Evolutionary conservation across 768 basidiomycete species (phyloP), one percentile per base, ranked within the genome.

Genomic region (Scleroderma bovista): DNA sequence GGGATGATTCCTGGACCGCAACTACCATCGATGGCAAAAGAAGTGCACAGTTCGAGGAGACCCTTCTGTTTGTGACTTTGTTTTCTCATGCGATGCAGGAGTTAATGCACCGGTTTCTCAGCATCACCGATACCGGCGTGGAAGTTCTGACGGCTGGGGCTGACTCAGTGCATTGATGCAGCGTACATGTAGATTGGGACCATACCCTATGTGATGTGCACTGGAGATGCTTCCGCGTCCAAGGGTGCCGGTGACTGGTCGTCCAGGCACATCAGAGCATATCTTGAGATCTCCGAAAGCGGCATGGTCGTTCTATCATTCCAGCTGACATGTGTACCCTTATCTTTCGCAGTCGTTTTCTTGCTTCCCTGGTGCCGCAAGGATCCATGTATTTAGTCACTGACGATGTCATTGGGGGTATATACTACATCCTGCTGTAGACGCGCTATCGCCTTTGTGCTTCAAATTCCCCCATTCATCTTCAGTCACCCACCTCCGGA

Each of bases 11-110:
- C 62, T 98, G 95, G 95, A 98, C 95, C 3, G 92, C 94, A 1
- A 91, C 87, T 19, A 99, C 96, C 5, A 68, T 78, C 12, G 95
- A 97, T 68, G 95, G 93, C 20, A 88, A 87, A 65, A 75, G 79
- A 49, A 93, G 90, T 52, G 96, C 96, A 1, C 96, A 99, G 62
- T 99, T 97, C 63, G 96, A 99, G 66, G 96, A 99, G 61, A 97
- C 95, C 1, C 72, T 99, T 32, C 68, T 99, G 93, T 94, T 61
- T 59, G 92, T 79, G 34, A 44, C 19, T 15, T 44, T 15, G 48
- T 46, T 38, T 56, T 38, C 57, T 38, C 33, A 32, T 40, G 42
- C 22, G 33, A 39, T 45, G 23, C 43, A 45, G 34, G 22, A 23
- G 26, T 59, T 72, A 44, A 64, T 51, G 31, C 36, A 29, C 16